Evolutionary conservation across 1,284 basidiomycete genomes (phyloP), one percentile per base, ranked within the genome.

Genomic region (Sphagnurus paluster): DNA sequence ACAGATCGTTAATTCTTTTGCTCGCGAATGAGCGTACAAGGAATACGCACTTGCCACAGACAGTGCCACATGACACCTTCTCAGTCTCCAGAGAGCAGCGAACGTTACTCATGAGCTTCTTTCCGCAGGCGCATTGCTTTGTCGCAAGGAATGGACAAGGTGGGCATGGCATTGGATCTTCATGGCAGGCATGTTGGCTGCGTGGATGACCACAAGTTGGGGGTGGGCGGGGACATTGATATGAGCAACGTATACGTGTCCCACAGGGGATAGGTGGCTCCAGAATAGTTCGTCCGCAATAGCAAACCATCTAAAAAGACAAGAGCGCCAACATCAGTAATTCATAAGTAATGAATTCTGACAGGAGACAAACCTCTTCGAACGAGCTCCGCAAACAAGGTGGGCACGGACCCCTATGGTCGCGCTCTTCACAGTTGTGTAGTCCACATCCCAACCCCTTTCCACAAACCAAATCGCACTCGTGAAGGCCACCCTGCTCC

Each of bases 121-220:
- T 95, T 9, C 91, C 90, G 60, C 94, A 98, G 0, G 89, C 90
- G 61, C 94, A 98, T 2, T 64, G 59, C 63, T 92, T 93, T 20
- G 72, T 74, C 0, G 87, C 85, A 42, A 98, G 69, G 62, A 84
- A 84, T 0, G 84, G 80, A 59, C 94, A 98, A 0, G 92, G 89
- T 0, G 93, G 93, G 61, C 94, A 98, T 0, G 72, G 49, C 2
- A 46, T 42, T 5, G 56, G 53, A 24, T 69, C 68, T 44, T 67
- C 86, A 62, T 97, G 94, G 56, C 94, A 97, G 3, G 74, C 70
- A 64, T 97, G 94, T 0, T 76, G 75, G 0, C 82, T 76, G 52
- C 77, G 79, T 0, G 87, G 81, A 58, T 97, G 94, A 0, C 91
- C 93, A 59, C 94, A 98, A 0, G 76, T 60, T 0, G 83, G 85